Conservation (phyloP, 805 yeast genomes). For the Starmerella cellae region DNA sequence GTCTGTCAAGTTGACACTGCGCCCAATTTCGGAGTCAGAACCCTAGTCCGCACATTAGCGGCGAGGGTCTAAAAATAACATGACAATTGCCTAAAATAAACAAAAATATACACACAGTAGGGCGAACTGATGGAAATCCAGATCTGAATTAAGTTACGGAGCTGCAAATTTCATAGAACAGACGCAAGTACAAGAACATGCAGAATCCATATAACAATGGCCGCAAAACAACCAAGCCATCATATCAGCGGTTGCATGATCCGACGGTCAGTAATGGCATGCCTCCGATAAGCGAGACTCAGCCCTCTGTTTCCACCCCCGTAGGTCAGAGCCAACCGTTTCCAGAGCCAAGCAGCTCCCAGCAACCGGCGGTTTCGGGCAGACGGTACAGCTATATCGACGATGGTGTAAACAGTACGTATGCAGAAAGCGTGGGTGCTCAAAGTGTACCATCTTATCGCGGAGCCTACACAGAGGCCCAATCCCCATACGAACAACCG, state of each 20-base stretch:
- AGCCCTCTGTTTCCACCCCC: neutral
- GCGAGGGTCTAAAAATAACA: neutral
- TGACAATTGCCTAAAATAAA: neutral
- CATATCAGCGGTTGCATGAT: slow-evolving; percentile 6
- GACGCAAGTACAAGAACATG: too few species aligned
- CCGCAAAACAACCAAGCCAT: slow-evolving; percentile 6
- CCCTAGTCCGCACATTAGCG: neutral
- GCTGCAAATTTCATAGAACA: too few species aligned
- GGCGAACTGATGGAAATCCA: too few species aligned
- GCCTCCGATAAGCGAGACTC: too few species aligned
- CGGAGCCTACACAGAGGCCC: neutral
- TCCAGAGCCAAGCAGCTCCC: slow-evolving; percentile 1
- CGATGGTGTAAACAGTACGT: neutral
- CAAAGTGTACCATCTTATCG: neutral
- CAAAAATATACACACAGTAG: too few species aligned
- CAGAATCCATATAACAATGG: slow-evolving; percentile 13
- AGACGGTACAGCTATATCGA: neutral
- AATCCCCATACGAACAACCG: neutral
- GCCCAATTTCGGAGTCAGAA: too few species aligned
- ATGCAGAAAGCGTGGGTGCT: neutral
- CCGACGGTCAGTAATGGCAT: slow-evolving; percentile 1
- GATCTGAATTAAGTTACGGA: too few species aligned
- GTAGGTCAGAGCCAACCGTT: neutral
- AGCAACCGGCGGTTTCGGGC: neutral
- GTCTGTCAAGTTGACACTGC: too few species aligned